Evolutionary conservation across 108 stramenopile genomes (phyloP).

Genomic region (Nannochloropsis salina): DNA sequence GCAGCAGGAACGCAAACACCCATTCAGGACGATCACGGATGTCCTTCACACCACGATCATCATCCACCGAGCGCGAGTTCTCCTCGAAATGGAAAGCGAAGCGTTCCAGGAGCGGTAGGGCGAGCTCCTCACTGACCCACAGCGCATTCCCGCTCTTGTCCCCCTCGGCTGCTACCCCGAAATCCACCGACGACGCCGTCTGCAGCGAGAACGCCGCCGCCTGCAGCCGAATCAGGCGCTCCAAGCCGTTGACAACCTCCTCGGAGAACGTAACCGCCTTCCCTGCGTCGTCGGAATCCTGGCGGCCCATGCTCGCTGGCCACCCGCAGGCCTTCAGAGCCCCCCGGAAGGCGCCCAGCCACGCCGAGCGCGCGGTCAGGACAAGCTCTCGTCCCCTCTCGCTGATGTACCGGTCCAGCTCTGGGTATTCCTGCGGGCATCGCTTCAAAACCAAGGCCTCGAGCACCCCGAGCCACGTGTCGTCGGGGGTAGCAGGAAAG

Average conservation of each 20-base stretch:
- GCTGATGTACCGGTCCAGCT: neutral
- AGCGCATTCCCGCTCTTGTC: neutral
- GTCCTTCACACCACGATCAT: neutral
- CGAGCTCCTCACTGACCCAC: neutral
- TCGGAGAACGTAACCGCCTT: neutral
- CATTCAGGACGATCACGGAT: neutral
- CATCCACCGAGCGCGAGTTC: neutral
- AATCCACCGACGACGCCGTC: neutral
- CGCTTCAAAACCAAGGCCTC: neutral
- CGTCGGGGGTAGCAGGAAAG: too few relatives aligned
- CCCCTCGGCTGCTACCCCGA: neutral
- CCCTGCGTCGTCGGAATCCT: neutral
- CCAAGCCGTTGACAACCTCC: neutral
- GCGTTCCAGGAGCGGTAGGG: neutral
- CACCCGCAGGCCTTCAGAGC: conserved; percentile 15
- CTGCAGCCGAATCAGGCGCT: neutral
- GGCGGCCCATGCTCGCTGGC: neutral
- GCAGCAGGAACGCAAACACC: conserved; percentile 14
- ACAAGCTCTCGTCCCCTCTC: neutral
- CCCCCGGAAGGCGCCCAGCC: neutral
- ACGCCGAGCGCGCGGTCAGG: neutral
- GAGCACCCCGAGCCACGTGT: neutral
- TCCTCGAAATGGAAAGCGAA: conserved; percentile 14
- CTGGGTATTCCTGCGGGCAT: neutral
- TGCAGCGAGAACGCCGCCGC: neutral